These are phyloP conservation scores for Moesziomyces sp. DNA, from an alignment of 1,284 basidiomycete genomes.

Conservation along the genomic window DNA sequence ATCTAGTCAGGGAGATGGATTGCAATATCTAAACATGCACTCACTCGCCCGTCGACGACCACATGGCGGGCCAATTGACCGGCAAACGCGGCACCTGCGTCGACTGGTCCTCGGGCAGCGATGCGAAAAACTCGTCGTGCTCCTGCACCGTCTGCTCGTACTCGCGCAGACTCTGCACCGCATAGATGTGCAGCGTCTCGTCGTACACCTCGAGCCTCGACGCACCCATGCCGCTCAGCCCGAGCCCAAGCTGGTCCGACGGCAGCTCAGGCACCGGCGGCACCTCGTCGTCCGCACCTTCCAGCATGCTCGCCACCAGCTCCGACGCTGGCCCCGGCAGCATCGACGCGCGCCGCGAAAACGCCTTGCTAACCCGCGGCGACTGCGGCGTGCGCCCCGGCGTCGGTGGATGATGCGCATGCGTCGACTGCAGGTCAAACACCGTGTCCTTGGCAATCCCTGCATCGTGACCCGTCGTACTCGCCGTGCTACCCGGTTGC, in stretches of 20 bases:
- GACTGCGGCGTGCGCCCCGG: slow-evolving; percentile 35
- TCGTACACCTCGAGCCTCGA: slow-evolving; percentile 38
- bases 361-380: slow-evolving; percentile 53
- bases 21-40: not conserved
- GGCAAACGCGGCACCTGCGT: slow-evolving; percentile 56
- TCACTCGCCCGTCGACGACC: slow-evolving; percentile 39
- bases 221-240: slow-evolving; percentile 19
- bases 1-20: not conserved
- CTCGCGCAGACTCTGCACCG: slow-evolving; percentile 59
- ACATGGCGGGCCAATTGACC: slow-evolving; percentile 56
- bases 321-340: slow-evolving; percentile 59
- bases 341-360: slow-evolving; percentile 56
- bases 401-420: slow-evolving; percentile 35
- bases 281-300: slow-evolving; percentile 26
- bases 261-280: slow-evolving; percentile 50
- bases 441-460: slow-evolving; percentile 55
- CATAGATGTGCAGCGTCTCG: slow-evolving; percentile 58
- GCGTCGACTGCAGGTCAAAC: slow-evolving; percentile 59
- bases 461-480: slow-evolving; percentile 21
- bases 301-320: slow-evolving; percentile 39
- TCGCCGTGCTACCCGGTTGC: not conserved
- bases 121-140: slow-evolving; percentile 60
- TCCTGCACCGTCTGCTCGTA: slow-evolving; percentile 64
- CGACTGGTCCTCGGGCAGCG: slow-evolving; percentile 41
- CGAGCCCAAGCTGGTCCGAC: slow-evolving; percentile 22